phyloP scores from a whole-genome alignment of 1,284 basidiomycete species.

The Boletellus deceptivus region DNA sequence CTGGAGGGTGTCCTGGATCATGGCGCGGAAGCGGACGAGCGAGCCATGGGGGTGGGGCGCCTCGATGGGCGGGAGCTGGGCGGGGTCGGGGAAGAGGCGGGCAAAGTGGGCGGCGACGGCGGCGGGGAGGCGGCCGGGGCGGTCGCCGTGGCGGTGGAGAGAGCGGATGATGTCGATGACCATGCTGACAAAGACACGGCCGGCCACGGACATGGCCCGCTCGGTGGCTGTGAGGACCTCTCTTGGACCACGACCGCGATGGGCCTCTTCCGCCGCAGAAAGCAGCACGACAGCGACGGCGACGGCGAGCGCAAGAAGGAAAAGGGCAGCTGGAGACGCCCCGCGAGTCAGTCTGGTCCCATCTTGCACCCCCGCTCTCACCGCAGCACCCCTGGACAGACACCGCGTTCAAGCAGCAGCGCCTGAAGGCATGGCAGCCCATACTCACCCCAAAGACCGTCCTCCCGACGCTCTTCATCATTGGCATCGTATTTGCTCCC shows the following conservation, averaged over 20 bases:
- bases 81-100: too few species aligned
- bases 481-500: conserved; percentile 93
- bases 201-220: neutral
- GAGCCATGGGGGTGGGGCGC: conserved; percentile 42
- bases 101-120: conserved; percentile 50
- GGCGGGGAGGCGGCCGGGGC: conserved; percentile 41
- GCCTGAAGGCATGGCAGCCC: conserved; percentile 99
- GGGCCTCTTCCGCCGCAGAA: conserved; percentile 59
- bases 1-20: conserved; percentile 77
- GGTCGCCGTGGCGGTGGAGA: conserved; percentile 36
- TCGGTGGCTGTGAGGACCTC: conserved; percentile 13
- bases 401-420: conserved; percentile 99
- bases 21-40: conserved; percentile 66
- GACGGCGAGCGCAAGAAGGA: conserved; percentile 66
- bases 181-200: conserved; percentile 38
- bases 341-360: conserved; percentile 69
- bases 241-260: conserved; percentile 34
- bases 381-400: conserved; percentile 45
- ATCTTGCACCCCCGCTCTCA: conserved; percentile 11
- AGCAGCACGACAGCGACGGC: conserved; percentile 36
- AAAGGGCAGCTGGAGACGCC: conserved; percentile 83
- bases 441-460: conserved; percentile 98
- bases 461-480: conserved; percentile 92
- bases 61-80: conserved; percentile 56
- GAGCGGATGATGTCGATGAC: conserved; percentile 50